Evolutionary conservation across 2,329 filamentous ascomycete species (phyloP).

Genomic region (Microdochium paspali): DNA sequence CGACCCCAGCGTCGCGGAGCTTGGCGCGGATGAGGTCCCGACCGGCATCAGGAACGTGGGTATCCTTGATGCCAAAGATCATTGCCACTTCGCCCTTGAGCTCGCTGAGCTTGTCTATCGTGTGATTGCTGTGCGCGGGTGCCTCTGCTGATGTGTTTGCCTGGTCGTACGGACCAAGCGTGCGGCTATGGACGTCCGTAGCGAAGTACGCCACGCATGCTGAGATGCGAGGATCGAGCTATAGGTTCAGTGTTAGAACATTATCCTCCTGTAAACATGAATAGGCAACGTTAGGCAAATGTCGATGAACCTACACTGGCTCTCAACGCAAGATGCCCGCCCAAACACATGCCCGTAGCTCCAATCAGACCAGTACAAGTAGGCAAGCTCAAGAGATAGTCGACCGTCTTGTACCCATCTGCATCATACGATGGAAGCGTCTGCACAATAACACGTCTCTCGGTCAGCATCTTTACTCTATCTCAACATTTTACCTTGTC

Average conservation of each 20-base stretch:
- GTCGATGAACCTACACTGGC: conserved; percentile 32
- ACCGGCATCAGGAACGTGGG: conserved; percentile 75
- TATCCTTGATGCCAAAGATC: conserved; percentile 90
- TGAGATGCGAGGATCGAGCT: conserved; percentile 65
- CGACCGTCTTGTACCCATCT: conserved; percentile 59
- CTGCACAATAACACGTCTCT: conserved; percentile 25
- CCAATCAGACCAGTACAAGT: conserved; percentile 78
- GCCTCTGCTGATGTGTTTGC: conserved; percentile 34
- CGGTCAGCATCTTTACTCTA: neutral
- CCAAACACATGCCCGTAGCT: conserved; percentile 83
- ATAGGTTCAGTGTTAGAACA: neutral
- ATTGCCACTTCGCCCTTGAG: conserved; percentile 75
- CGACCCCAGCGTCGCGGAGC: conserved; percentile 63
- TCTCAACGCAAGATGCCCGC: conserved; percentile 70
- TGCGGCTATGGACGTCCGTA: conserved; percentile 77
- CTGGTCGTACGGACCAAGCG: conserved; percentile 52
- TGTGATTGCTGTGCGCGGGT: conserved; percentile 34
- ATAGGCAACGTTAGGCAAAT: neutral
- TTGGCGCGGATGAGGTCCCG: conserved; percentile 77
- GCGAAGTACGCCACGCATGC: conserved; percentile 85
- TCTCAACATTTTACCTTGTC: conserved; percentile 2
- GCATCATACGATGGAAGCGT: conserved; percentile 80
- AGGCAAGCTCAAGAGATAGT: conserved; percentile 59
- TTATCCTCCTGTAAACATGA: neutral
- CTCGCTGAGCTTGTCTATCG: conserved; percentile 44